A percentile compares a stretch with the other conserved stretches of the same genome.
Conservation (phyloP, 495 filamentous ascomycete genomes). For the Penicillium coprophilum region DNA sequence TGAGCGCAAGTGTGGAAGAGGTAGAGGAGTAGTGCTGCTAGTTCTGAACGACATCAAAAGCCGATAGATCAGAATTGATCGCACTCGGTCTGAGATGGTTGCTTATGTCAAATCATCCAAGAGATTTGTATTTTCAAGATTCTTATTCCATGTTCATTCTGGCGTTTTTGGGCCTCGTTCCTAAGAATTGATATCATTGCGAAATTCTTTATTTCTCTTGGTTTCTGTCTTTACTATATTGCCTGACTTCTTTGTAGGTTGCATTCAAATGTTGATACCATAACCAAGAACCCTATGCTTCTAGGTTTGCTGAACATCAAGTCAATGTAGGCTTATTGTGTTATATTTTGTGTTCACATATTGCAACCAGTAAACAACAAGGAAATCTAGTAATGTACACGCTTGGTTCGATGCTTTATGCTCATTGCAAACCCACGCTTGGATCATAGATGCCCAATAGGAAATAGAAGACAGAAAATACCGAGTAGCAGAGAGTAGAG, state of each 20-base stretch:
- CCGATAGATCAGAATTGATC: conserved; percentile 2
- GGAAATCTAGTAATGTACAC: background rate
- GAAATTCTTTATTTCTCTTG: background rate
- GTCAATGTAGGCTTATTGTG: background rate
- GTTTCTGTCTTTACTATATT: background rate
- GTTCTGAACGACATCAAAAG: conserved; percentile 1
- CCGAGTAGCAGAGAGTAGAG: background rate
- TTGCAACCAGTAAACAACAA: background rate
- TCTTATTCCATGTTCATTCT: background rate
- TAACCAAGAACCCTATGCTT: background rate
- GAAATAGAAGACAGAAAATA: background rate
- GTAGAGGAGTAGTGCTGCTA: conserved; percentile 55
- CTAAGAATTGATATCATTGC: background rate
- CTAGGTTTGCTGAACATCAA: background rate
- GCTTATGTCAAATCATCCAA: background rate
- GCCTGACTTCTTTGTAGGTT: background rate
- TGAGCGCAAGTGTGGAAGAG: conserved; percentile 65
- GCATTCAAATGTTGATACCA: background rate
- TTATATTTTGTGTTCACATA: background rate
- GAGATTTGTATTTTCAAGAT: background rate
- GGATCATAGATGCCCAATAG: background rate
- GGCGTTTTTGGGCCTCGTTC: conserved; percentile 1
- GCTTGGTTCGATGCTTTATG: background rate
- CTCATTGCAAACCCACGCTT: background rate
- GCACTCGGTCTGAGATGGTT: background rate